Conservation (phyloP, 176 grass and related monocot species). For the Luzula sylvatica region DNA sequence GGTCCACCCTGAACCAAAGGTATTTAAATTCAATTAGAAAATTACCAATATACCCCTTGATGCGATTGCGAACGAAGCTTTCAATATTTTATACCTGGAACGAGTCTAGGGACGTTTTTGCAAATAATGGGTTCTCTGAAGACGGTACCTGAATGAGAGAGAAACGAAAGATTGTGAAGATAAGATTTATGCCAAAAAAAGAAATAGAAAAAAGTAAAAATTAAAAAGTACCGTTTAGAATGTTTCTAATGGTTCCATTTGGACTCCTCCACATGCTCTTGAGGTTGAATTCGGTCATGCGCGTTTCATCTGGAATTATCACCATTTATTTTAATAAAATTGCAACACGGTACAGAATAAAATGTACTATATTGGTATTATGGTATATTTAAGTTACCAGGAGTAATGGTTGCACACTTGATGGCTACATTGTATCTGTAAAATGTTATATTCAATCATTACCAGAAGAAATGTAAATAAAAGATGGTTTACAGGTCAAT, state of each 20-base stretch:
- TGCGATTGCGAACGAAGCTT: background rate
- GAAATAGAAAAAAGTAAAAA: background rate
- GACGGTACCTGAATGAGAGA: slow-evolving; percentile 51
- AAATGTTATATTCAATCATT: slow-evolving; percentile 6
- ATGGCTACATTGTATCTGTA: slow-evolving; percentile 96
- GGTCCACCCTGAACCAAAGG: slow-evolving; percentile 70
- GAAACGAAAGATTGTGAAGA: slow-evolving; percentile 12
- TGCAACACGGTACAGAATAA: slow-evolving; percentile 6
- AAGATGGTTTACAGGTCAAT: background rate
- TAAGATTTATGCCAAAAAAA: background rate
- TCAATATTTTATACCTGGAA: slow-evolving; percentile 61
- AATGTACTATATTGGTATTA: background rate
- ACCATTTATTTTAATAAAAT: slow-evolving; percentile 24
- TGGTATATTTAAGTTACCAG: slow-evolving; percentile 42
- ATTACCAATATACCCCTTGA: background rate
- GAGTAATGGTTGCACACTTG: slow-evolving; percentile 96
- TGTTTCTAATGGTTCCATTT: slow-evolving; percentile 96
- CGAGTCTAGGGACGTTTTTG: slow-evolving; percentile 79
- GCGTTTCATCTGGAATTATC: slow-evolving; percentile 48
- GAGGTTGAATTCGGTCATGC: slow-evolving; percentile 80
- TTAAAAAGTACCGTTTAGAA: slow-evolving; percentile 54
- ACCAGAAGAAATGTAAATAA: background rate
- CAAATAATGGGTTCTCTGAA: slow-evolving; percentile 98
- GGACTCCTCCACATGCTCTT: slow-evolving; percentile 95
- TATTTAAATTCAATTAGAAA: slow-evolving; percentile 12